Conservation (phyloP, 768 basidiomycete genomes). For the Auricularia auricula-judae region DNA sequence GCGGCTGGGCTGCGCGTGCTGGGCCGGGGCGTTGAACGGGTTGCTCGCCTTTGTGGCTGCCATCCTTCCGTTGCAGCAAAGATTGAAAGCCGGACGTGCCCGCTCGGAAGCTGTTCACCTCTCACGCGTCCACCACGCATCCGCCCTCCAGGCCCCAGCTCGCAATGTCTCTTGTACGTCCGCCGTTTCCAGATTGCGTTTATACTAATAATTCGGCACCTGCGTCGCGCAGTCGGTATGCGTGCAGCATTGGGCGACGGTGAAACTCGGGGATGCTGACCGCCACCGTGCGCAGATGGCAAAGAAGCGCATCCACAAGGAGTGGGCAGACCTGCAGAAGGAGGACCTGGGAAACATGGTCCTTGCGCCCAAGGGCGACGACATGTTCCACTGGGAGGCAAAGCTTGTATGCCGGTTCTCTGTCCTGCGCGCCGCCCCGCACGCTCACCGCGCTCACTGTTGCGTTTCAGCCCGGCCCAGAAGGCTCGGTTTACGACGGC, state of each 20-base stretch:
- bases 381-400: slow-evolving; percentile 64
- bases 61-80: not conserved
- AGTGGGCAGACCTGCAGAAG: slow-evolving; percentile 69
- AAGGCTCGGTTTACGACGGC: slow-evolving; percentile 74
- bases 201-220: not conserved
- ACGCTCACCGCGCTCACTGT: not conserved
- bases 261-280: not conserved
- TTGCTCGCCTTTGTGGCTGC: not conserved
- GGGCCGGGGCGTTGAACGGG: slow-evolving; percentile 19
- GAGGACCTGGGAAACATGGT: slow-evolving; percentile 70
- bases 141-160: no score
- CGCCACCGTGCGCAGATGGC: slow-evolving; percentile 35
- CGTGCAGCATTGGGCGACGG: not conserved
- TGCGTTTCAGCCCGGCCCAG: slow-evolving; percentile 46
- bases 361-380: slow-evolving; percentile 48
- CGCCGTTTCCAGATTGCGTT: not conserved
- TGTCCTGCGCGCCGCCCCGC: not conserved
- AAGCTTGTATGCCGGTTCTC: slow-evolving; percentile 26
- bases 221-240: not conserved
- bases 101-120: not conserved
- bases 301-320: slow-evolving; percentile 73
- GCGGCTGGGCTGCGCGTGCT: slow-evolving; percentile 50
- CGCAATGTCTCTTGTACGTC: not conserved
- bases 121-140: no score
- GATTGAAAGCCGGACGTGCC: not conserved